Evolutionary conservation across 164 flowering plant genomes (phyloP), one percentile per base, ranked within the genome.

Genomic region (Amborella trichopoda): DNA sequence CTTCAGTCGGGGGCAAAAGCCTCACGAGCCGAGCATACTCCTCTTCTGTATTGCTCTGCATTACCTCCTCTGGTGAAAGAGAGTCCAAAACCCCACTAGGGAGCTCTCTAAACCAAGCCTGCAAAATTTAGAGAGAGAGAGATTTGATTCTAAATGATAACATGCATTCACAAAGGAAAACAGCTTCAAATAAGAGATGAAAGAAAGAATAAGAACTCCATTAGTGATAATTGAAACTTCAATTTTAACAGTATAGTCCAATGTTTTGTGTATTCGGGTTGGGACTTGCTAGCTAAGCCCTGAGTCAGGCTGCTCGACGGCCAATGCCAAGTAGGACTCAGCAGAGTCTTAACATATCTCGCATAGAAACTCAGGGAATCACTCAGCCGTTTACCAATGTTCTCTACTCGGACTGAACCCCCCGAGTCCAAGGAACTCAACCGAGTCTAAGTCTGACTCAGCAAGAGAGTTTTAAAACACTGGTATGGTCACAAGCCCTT

Each of bases 41-140:
- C 52, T 80, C 93, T 52, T 86, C 95, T 24, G 83, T 46, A 47
- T 76, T 72, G 57, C 76, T 74, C 55, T 70, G 82, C 78, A 80
- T 82, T 44, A 86, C 83, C 53, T 80, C 77, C 63, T 86, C 91
- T 10, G 88, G 78, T 3, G 72, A 47, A 27, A 86, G 63, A 49
- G 89, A 66, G 66, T 86, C 95, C 62, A 86, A 63, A 21, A 86
- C 74, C 20, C 91, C 95, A 40, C 40, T 63, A 19, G 95, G 95
- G 10, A 86, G 80, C 62, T 86, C 95, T 63, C 95, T 69, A 55
- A 86, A 82, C 95, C 95, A 86, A 28, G 91, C 91, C 95, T 86
- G 16, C 17, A 36, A 20, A 56, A 32, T 46, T 10, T 41, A n/a
- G n/a, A n/a, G 28, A 32, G 12, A 33, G 23, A 38, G 1, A 38